Conservation (phyloP, 495 filamentous ascomycete genomes). For the Hypoxylon fragiforme region DNA sequence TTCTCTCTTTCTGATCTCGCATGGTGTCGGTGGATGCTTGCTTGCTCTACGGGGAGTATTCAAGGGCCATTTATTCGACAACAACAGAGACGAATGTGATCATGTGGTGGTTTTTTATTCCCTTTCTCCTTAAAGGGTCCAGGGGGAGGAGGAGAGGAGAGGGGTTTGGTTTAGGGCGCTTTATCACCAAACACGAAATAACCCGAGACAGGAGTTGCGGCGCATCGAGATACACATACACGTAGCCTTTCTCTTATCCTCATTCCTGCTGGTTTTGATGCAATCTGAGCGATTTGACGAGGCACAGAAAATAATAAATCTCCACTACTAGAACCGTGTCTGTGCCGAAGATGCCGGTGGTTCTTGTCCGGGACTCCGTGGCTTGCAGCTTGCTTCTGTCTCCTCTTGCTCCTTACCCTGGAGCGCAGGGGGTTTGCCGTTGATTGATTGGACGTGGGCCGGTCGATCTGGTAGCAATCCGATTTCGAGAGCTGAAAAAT, state of each 20-base stretch:
- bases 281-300: constrained; percentile 17
- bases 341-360: constrained; percentile 36
- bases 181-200: constrained; percentile 18
- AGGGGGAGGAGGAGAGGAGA: no score
- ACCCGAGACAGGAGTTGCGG: constrained; percentile 21
- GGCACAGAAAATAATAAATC: constrained; percentile 3
- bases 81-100: constrained; percentile 20
- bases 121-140: constrained; percentile 15
- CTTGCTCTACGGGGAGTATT: constrained; percentile 29
- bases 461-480: constrained; percentile 13
- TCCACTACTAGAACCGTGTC: constrained; percentile 23
- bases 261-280: no score
- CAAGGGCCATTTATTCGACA: constrained; percentile 28
- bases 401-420: constrained; percentile 18
- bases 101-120: no score
- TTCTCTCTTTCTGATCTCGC: constrained; percentile 28
- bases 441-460: constrained; percentile 19
- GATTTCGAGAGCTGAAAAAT: constrained; percentile 33
- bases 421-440: constrained; percentile 14
- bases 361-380: constrained; percentile 29
- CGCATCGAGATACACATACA: constrained; percentile 14
- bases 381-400: constrained; percentile 23
- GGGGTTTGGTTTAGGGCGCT: constrained; percentile 11
- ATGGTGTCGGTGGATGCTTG: constrained; percentile 28
- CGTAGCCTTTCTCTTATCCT: no score